Conservation (phyloP, 306 rosid species). For the Gynostemma pentaphyllum region DNA sequence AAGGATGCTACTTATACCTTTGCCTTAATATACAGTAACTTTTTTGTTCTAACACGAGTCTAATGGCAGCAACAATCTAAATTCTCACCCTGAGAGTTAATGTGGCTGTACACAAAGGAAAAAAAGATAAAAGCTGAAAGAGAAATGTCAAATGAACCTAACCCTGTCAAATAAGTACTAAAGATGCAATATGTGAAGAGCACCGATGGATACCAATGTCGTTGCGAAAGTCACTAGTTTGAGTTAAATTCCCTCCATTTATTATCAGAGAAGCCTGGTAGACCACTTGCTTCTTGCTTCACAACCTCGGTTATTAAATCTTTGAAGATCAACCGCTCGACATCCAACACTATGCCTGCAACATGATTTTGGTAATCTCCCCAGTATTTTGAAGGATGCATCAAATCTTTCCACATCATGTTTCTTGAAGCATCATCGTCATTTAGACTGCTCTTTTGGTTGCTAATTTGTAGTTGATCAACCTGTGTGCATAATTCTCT, state of each 20-base stretch:
- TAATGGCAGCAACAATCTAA: conserved; percentile 21
- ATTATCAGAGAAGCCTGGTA: conserved; percentile 21
- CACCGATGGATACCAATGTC: background rate
- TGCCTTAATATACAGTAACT: conserved; percentile 4
- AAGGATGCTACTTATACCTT: conserved; percentile 2
- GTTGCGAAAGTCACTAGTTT: conserved; percentile 16
- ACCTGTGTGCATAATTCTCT: conserved; percentile 50
- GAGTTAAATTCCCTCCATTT: conserved; percentile 42
- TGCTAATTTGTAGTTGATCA: conserved; percentile 43
- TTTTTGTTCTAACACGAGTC: conserved; percentile 5
- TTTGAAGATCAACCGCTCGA: conserved; percentile 77
- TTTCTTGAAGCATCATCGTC: conserved; percentile 35
- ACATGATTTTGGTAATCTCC: conserved; percentile 28
- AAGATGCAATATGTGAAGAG: conserved; percentile 1
- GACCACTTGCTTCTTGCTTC: conserved; percentile 20
- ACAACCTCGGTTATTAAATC: conserved; percentile 74
- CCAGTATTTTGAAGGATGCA: conserved; percentile 33
- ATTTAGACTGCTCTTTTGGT: conserved; percentile 15
- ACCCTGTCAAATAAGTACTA: conserved; percentile 4
- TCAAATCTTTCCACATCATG: conserved; percentile 37
- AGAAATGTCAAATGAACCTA: background rate
- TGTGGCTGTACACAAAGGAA: conserved; percentile 11
- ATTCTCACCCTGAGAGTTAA: conserved; percentile 4
- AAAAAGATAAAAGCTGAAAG: background rate
- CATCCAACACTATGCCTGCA: conserved; percentile 56